These are phyloP conservation scores for Boletus semigastroideus DNA, from an alignment of 1,284 basidiomycete genomes.

Conservation along the genomic window DNA sequence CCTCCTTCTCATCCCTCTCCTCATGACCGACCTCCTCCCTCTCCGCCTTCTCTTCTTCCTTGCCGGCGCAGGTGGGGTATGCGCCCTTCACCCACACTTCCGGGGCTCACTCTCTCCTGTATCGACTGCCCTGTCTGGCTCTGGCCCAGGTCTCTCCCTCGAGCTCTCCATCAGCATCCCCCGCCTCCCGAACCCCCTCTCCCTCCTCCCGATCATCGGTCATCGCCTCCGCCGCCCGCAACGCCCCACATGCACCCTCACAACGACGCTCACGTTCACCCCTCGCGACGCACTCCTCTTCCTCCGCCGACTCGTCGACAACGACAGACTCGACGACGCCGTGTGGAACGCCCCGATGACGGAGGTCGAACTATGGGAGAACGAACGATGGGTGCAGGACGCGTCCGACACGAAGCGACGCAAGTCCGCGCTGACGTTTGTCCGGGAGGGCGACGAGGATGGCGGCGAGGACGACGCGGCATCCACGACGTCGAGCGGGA, in stretches of 20 bases:
- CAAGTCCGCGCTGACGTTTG: constrained; percentile 9
- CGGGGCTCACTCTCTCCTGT: constrained; percentile 3
- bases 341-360: constrained; percentile 62
- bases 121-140: constrained; percentile 10
- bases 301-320: constrained; percentile 51
- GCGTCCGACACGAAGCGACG: constrained; percentile 8
- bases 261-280: constrained; percentile 15
- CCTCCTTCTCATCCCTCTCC: constrained; percentile 47
- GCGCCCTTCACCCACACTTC: constrained; percentile 8
- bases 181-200: neutral
- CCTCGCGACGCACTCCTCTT: constrained; percentile 26
- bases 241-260: neutral
- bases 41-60: constrained; percentile 58
- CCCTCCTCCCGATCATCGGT: neutral
- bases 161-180: constrained; percentile 14
- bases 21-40: constrained; percentile 55
- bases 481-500: constrained; percentile 24
- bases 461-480: constrained; percentile 8
- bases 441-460: constrained; percentile 11
- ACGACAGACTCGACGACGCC: constrained; percentile 61
- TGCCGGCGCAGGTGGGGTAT: constrained; percentile 53
- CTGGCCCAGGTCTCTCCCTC: constrained; percentile 20
- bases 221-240: neutral
- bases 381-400: constrained; percentile 55
- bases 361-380: constrained; percentile 76